Base-by-base conservation (phyloP, 768 basidiomycete species). In the Podaxis carcinomalis region DNA sequence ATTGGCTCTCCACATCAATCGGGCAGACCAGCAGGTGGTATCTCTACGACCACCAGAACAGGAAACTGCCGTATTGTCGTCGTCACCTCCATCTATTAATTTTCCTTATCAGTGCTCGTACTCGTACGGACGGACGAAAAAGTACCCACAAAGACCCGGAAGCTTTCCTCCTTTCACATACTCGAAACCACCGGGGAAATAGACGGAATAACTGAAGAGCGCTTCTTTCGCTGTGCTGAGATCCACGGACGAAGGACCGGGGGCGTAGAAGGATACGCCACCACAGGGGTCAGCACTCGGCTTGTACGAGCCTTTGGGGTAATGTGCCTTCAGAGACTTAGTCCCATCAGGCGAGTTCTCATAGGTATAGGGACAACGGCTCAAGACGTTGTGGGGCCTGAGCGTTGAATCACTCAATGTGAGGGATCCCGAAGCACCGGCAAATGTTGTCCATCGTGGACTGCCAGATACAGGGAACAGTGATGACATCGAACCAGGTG, bases 251-350 rank as follows among this genome's bases (percentile, higher is more conserved):
- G 64, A 51, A 5, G 83, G 80, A 0, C 85, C 87, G 28, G 78
- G 76, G 21, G 85, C 77, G 70, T 89, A 88, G 77, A 88, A 86
- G 16, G 84, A 85, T 64, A 87, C 70, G 27, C 87, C 87, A 51
- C 85, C 84, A 40, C 68, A 72, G 13, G 77, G 77, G 9, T 66
- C 42, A 50, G 75, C 72, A 13, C 65, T 66, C 63, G 77, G 78
- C 14, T 73, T 81, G 70, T 77, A 82, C 53, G 83, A 83, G 37
- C 84, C 84, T 65, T 79, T 50, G 13, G 81, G 78, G 67, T 77
- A 85, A 59, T 72, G 70, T 1, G 80, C 78, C 61, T 74, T 71
- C 75, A 82, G 79, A 21, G 77, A 72, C 39, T 67, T 60, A 65
- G 73, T 75, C 65, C 80, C 81, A 63, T 81, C 80, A 27, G 80